Percentiles rank a stretch among this genome's conserved stretches.
phyloP scores from a whole-genome alignment of 306 rosid species.

The Luffa acutangula region DNA sequence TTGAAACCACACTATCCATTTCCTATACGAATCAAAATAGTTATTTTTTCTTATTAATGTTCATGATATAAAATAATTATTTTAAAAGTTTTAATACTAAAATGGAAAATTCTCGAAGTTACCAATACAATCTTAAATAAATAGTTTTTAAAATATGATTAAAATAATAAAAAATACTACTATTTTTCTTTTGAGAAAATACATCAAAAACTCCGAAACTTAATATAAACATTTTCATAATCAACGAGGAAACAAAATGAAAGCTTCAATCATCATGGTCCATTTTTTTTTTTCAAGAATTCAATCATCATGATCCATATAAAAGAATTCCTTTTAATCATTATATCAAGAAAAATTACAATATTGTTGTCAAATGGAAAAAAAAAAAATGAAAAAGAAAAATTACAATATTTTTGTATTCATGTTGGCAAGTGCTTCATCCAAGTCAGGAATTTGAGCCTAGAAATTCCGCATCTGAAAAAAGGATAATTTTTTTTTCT shows the following conservation, averaged over 20 bases:
- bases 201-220: background rate
- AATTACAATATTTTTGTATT: background rate
- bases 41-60: no score
- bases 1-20: no score
- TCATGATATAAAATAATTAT: no score
- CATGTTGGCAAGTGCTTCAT: background rate
- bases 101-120: no score
- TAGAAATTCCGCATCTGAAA: background rate
- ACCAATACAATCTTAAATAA: no score
- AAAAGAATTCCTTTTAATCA: background rate
- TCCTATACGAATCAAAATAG: no score
- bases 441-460: background rate
- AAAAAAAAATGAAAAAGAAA: background rate
- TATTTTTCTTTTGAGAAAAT: background rate
- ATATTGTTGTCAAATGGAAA: background rate
- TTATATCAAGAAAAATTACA: background rate
- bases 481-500: background rate
- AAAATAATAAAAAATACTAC: no score
- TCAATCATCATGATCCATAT: background rate
- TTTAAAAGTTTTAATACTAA: no score
- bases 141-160: no score
- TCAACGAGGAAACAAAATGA: background rate
- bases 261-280: background rate
- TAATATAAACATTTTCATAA: background rate
- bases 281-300: background rate